Conservation (phyloP, 2,329 filamentous ascomycete species). For the Pseudogymnoascus sp. region DNA sequence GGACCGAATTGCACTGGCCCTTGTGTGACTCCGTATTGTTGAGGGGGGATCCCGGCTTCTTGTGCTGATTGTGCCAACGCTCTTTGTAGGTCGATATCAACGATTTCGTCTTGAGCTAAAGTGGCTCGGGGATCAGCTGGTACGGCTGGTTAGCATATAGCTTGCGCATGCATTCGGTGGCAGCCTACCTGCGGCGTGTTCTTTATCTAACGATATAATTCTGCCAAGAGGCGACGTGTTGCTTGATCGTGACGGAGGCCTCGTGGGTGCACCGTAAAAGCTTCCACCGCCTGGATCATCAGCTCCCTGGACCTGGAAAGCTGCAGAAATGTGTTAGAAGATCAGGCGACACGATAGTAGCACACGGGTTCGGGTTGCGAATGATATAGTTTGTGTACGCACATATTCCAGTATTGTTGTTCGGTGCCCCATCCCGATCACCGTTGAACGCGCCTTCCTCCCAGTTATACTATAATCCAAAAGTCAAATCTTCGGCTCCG, state of each 20-base stretch:
- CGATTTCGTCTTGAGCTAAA: slow-evolving; percentile 17
- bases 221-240: slow-evolving; percentile 52
- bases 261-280: slow-evolving; percentile 37
- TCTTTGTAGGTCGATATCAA: slow-evolving; percentile 50
- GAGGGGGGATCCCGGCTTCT: slow-evolving; percentile 41
- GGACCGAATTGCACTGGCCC: slow-evolving; percentile 51
- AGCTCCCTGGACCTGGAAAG: slow-evolving; percentile 51
- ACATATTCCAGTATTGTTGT: slow-evolving; percentile 42
- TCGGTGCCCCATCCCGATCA: slow-evolving; percentile 45
- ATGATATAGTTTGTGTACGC: slow-evolving; percentile 20
- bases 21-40: slow-evolving; percentile 45
- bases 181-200: slow-evolving; percentile 37
- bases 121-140: slow-evolving; percentile 32
- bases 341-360: neutral
- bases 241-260: slow-evolving; percentile 53
- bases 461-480: slow-evolving; percentile 49
- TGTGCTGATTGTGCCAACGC: slow-evolving; percentile 51
- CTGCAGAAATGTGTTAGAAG: slow-evolving; percentile 27
- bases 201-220: slow-evolving; percentile 42
- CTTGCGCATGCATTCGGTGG: slow-evolving; percentile 15
- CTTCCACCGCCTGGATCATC: slow-evolving; percentile 40
- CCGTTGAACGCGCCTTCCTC: slow-evolving; percentile 48
- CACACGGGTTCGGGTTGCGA: neutral
- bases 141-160: slow-evolving; percentile 24
- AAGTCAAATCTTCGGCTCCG: slow-evolving; percentile 11